These are phyloP conservation scores for Neofusicoccum sp. DNA, from an alignment of 2,329 filamentous ascomycete genomes.

Conservation along the genomic window DNA sequence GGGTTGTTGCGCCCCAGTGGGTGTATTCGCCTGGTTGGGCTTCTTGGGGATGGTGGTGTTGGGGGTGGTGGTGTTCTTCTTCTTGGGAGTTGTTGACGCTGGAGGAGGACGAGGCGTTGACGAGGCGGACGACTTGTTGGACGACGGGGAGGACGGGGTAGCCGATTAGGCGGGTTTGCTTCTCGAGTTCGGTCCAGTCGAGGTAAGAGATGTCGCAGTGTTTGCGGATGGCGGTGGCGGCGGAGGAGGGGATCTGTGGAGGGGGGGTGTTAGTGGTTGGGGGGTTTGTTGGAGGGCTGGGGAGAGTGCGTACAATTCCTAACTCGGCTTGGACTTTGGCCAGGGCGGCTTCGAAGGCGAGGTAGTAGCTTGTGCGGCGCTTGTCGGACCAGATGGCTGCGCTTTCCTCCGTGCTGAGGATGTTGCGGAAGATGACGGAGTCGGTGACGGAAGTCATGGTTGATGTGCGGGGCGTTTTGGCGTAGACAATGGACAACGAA, in stretches of 20 bases:
- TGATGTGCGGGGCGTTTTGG: background rate
- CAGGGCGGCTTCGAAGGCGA: constrained; percentile 30
- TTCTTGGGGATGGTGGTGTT: too few relatives aligned
- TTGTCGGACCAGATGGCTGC: constrained; percentile 30
- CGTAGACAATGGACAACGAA: too few relatives aligned
- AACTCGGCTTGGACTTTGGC: constrained; percentile 28
- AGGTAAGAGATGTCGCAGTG: constrained; percentile 24
- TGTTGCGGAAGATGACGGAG: constrained; percentile 29
- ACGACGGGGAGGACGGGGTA: constrained; percentile 33
- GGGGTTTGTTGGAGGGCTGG: too few relatives aligned
- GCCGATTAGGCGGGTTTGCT: constrained; percentile 31
- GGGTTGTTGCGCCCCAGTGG: constrained; percentile 30
- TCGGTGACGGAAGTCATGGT: constrained; percentile 28
- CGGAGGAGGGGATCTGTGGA: constrained; percentile 27
- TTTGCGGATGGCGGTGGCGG: constrained; percentile 28
- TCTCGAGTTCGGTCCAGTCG: constrained; percentile 25
- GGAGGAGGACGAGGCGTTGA: constrained; percentile 18
- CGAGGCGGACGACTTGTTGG: constrained; percentile 26
- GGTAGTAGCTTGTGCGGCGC: constrained; percentile 23
- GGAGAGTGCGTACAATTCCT: constrained; percentile 20
- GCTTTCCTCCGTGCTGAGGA: constrained; percentile 28
- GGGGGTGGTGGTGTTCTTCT: too few relatives aligned
- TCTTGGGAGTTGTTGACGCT: background rate
- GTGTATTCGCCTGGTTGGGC: constrained; percentile 30
- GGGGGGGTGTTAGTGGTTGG: background rate